Percentiles rank a stretch among this genome's conserved stretches.
Conservation (phyloP, 805 yeast species). For the Metschnikowia santaceciliae region DNA sequence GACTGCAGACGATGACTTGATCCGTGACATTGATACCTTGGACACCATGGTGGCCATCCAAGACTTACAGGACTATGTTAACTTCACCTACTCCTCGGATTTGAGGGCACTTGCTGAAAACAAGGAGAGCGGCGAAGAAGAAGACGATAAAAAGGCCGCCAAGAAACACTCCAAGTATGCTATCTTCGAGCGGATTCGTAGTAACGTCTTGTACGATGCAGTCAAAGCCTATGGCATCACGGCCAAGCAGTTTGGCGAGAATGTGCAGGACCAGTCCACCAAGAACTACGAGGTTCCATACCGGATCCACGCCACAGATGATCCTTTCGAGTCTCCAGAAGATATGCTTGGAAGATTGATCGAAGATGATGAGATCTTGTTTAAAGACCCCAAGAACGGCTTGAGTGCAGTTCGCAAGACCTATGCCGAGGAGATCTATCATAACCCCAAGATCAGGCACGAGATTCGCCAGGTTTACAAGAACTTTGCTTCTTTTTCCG, state of each 20-base stretch:
- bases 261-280: conserved; percentile 59
- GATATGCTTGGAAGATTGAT: conserved; percentile 49
- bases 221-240: conserved; percentile 70
- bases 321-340: conserved; percentile 56
- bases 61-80: conserved; percentile 80
- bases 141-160: conserved; percentile 18
- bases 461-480: conserved; percentile 62
- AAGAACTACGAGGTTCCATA: conserved; percentile 40
- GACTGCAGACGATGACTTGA: conserved; percentile 51
- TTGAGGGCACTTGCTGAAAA: conserved; percentile 43
- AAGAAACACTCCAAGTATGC: conserved; percentile 60
- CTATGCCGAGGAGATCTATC: conserved; percentile 73
- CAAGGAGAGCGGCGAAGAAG: conserved; percentile 17
- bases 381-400: conserved; percentile 57
- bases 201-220: conserved; percentile 59
- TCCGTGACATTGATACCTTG: conserved; percentile 54
- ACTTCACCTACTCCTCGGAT: conserved; percentile 63
- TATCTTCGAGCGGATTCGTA: conserved; percentile 62
- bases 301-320: conserved; percentile 70
- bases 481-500: conserved; percentile 63
- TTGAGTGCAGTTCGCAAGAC: conserved; percentile 69
- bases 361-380: conserved; percentile 47
- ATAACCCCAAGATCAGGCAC: conserved; percentile 75
- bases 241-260: conserved; percentile 80
- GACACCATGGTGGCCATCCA: conserved; percentile 74